A percentile compares a stretch with the other conserved stretches of the same genome.
phyloP scores from a whole-genome alignment of 331 rosid genomes.

The Erythrophleum ivorense region DNA sequence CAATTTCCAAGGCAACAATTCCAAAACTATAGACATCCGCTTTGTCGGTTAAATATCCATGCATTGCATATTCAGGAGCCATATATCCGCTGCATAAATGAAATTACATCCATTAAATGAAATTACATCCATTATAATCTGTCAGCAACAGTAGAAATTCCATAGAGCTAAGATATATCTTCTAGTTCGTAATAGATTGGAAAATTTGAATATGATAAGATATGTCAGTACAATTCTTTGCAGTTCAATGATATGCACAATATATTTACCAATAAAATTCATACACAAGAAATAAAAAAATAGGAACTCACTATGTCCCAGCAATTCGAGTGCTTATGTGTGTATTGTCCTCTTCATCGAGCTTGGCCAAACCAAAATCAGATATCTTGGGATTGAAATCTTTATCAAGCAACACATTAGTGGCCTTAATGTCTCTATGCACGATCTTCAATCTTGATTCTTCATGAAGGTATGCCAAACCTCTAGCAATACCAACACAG shows the following conservation, averaged over 20 bases:
- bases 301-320: conserved; percentile 52
- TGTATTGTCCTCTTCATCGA: conserved; percentile 52
- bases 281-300: background rate
- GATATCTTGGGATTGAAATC: conserved; percentile 55
- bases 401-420: conserved; percentile 54
- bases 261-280: background rate
- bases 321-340: conserved; percentile 60
- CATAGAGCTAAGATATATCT: background rate
- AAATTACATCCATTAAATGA: no score
- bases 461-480: conserved; percentile 57
- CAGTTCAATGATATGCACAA: background rate
- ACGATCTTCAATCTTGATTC: conserved; percentile 54
- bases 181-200: background rate
- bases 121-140: background rate
- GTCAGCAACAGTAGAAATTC: background rate
- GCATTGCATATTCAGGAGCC: conserved; percentile 62
- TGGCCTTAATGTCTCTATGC: conserved; percentile 55
- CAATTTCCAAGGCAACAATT: conserved; percentile 47
- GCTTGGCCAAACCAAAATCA: conserved; percentile 63
- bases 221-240: background rate
- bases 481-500: conserved; percentile 59
- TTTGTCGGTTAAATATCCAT: conserved; percentile 50
- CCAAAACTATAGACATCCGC: conserved; percentile 61
- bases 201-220: background rate
- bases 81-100: conserved; percentile 47